Conservation (phyloP, 306 rosid species). For the Pyrus communis region DNA sequence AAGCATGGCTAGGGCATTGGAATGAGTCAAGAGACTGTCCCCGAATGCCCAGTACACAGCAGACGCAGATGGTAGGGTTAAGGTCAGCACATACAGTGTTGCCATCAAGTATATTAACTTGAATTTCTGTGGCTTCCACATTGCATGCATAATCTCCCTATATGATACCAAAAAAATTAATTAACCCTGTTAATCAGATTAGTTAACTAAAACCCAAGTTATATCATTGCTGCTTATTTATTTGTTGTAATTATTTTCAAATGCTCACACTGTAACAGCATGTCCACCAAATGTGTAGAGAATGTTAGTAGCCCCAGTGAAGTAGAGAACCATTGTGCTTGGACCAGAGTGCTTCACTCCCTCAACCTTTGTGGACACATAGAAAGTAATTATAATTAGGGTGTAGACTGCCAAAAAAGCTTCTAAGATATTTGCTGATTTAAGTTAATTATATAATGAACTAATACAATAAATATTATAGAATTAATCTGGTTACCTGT, state of each 20-base stretch:
- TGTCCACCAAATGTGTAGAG: conserved; percentile 98
- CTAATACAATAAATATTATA: too few species aligned
- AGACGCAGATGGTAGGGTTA: conserved; percentile 89
- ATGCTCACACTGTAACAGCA: conserved; percentile 89
- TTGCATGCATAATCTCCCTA: conserved; percentile 98
- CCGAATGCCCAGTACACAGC: conserved; percentile 98
- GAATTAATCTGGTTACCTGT: conserved; percentile 41
- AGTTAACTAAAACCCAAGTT: background rate
- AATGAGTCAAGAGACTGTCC: conserved; percentile 75
- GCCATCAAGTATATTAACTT: conserved; percentile 85
- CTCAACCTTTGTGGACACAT: conserved; percentile 43
- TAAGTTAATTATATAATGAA: background rate
- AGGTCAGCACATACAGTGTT: conserved; percentile 79
- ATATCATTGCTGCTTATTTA: background rate
- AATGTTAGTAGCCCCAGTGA: conserved; percentile 97
- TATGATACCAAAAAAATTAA: background rate
- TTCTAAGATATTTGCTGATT: background rate
- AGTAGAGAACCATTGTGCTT: conserved; percentile 78
- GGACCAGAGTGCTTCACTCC: conserved; percentile 98
- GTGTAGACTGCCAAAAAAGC: background rate
- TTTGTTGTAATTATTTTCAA: background rate
- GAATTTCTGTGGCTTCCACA: conserved; percentile 99
- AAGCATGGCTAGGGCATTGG: conserved; percentile 85
- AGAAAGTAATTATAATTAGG: background rate
- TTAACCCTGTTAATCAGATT: background rate